Base-by-base conservation (phyloP, 139 green algal genomes). In the Haematococcus lacustris region DNA sequence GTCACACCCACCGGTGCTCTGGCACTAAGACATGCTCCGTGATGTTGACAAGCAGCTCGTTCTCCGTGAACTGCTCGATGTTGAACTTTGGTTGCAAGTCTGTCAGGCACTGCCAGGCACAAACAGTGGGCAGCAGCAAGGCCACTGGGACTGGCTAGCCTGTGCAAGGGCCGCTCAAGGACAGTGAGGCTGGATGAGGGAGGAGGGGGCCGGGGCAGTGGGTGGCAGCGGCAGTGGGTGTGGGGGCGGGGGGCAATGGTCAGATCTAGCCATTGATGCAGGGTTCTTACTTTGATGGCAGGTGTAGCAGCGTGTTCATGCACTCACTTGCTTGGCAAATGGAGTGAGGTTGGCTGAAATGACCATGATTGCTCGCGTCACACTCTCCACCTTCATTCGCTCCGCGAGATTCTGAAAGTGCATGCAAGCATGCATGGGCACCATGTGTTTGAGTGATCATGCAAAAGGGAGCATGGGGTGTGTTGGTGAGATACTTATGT, bases 11-110 rank as follows among this genome's bases (percentile, higher is more conserved):
- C 53, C 64, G 28, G 37, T 70, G 64, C 37, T 70, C 64, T 35
- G 64, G 64, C 32, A 72, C 67, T 17, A 72, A 43, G 47, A 72
- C 67, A 32, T 72, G 67, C 32, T 72, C 47, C 23, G 90, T 98
- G 75, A 99, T 97, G 86, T 99, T 98, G 51, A 99, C 90, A 53
- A 97, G 82, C 62, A 97, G 87, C 89, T 98, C 94, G 17, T 76
- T 69, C 80, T 97, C 93, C 40, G 89, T 83, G 69, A 96, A 96
- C 76, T 90, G 82, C 82, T 98, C 94, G 7, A 98, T 91, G 72
- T 87, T 70, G 68, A 74, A 43, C 67, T 72, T 72, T 43, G 67
- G 67, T 47, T 47, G 50, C 13, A 72, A 32, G 32, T 72, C 67
- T 32, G 39, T 2, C 32, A 72, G 59, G 53, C 72, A 69, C 63